A percentile compares a stretch with the other conserved stretches of the same genome.
Conservation (phyloP, 1,284 basidiomycete species). For the Tilletiopsis washingtonensis region DNA sequence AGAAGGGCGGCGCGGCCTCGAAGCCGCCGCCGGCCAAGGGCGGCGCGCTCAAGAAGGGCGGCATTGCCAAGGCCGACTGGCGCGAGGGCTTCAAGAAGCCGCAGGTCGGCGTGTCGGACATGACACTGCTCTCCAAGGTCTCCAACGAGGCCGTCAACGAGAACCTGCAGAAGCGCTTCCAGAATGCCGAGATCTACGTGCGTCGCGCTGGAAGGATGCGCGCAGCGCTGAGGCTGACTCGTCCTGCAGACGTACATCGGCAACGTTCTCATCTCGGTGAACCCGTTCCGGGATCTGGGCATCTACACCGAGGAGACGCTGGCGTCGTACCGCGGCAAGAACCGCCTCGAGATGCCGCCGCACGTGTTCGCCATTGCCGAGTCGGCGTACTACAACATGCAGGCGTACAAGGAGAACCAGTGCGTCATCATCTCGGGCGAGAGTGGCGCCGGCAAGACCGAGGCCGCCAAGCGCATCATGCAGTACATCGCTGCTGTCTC, state of each 20-base stretch:
- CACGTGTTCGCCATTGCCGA: constrained; percentile 98
- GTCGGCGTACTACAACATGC: constrained; percentile 98
- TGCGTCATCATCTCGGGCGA: constrained; percentile 99
- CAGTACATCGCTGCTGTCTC: constrained; percentile 98
- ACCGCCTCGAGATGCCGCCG: constrained; percentile 92
- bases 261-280: constrained; percentile 92
- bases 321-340: constrained; percentile 87
- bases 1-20: constrained; percentile 15
- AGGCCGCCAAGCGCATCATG: constrained; percentile 67
- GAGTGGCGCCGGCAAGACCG: constrained; percentile 54
- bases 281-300: constrained; percentile 80
- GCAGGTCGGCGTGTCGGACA: constrained; percentile 85
- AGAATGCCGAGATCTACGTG: constrained; percentile 85
- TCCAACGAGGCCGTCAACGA: constrained; percentile 97
- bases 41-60: constrained; percentile 28
- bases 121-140: constrained; percentile 94
- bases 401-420: constrained; percentile 97
- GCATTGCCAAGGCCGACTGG: constrained; percentile 47
- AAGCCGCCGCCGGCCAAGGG: neutral
- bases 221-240: neutral
- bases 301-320: constrained; percentile 90
- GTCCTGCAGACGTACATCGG: constrained; percentile 78
- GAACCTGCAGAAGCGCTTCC: constrained; percentile 91
- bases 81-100: constrained; percentile 46
- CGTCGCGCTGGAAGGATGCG: constrained; percentile 12